Conservation (phyloP, 179 eudicot species). For the Heliamphora pulchella region DNA sequence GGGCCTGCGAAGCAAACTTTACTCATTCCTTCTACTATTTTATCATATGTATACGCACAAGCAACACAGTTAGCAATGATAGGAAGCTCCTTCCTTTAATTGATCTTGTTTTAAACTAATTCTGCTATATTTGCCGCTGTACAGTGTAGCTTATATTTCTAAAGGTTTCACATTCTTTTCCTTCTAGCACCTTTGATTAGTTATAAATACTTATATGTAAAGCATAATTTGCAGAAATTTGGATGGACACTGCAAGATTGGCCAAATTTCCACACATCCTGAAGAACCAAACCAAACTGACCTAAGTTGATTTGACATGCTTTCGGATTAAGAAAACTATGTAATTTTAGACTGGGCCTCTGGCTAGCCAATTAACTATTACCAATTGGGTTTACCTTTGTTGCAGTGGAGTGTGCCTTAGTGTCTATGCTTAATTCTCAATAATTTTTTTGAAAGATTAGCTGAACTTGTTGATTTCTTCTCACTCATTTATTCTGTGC, state of each 20-base stretch:
- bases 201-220: neutral
- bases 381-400: no score
- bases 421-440: neutral
- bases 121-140: neutral
- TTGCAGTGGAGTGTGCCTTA: no score
- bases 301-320: neutral
- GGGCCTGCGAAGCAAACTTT: neutral
- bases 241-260: neutral
- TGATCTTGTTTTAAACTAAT: neutral
- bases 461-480: neutral
- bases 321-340: neutral
- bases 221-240: neutral
- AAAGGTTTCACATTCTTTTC: neutral
- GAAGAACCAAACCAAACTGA: neutral
- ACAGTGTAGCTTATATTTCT: neutral
- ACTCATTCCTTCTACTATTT: neutral
- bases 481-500: neutral
- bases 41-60: neutral
- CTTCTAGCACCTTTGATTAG: neutral
- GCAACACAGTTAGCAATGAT: neutral
- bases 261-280: neutral
- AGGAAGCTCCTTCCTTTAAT: constrained; percentile 1
- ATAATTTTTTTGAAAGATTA: neutral
- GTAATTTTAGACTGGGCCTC: neutral
- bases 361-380: no score